phyloP scores from a whole-genome alignment of 2,329 filamentous ascomycete genomes.

The Aspergillus unguis region DNA sequence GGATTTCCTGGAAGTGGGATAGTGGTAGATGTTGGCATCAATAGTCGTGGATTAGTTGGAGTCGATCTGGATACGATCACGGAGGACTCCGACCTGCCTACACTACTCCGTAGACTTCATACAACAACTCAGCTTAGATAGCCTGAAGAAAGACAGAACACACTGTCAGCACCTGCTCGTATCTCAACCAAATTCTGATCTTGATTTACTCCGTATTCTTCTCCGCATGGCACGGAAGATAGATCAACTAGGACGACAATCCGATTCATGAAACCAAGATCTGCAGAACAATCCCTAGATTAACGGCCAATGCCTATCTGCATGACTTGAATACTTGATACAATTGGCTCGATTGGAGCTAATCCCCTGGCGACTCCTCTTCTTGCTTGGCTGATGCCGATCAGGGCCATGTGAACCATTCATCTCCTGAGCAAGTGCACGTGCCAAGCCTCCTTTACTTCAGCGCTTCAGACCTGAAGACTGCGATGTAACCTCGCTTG shows the following conservation, averaged over 20 bases:
- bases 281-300: not conserved
- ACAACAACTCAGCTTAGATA: too few species aligned
- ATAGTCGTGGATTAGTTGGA: not conserved
- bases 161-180: too few species aligned
- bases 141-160: too few species aligned
- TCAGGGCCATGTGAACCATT: slow-evolving; percentile 1
- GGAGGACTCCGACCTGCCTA: not conserved
- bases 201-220: too few species aligned
- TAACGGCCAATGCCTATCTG: not conserved
- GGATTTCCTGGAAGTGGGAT: not conserved
- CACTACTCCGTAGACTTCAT: too few species aligned
- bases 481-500: slow-evolving; percentile 7
- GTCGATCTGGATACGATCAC: not conserved
- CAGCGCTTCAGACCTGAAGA: not conserved
- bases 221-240: too few species aligned
- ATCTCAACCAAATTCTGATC: too few species aligned
- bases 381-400: not conserved
- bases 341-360: not conserved
- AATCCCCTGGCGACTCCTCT: not conserved
- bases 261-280: not conserved
- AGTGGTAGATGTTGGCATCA: not conserved
- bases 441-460: not conserved
- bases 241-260: too few species aligned
- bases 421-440: not conserved
- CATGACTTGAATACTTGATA: not conserved